Base-by-base conservation (phyloP, 73 alveolate genomes). In the Durusdinium trenchii region DNA sequence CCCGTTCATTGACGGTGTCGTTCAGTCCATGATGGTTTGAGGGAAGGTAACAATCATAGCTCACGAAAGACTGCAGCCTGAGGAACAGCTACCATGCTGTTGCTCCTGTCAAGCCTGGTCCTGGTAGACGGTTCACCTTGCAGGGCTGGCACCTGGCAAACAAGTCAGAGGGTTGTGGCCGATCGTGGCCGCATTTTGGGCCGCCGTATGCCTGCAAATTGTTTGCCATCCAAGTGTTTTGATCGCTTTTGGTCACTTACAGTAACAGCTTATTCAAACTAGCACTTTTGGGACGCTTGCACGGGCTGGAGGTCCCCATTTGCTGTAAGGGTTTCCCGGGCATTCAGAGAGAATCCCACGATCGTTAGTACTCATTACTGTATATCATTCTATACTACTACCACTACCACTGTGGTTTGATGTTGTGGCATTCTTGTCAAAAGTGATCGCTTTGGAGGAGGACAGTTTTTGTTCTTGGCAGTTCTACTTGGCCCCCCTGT, bases 81-180 rank as follows among this genome's bases (percentile, higher is more conserved):
- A 86, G 95, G 86, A 89, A 89, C 86, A 89, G 96, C 71, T 89
- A 89, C 69, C 96, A 89, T 64, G 96, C 96, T 43, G 96, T 89
- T 40, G 96, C 96, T 18, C 96, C 96, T 0, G 96, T 89, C 0
- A n/a, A 28, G 5, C 42, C 62, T 4, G 96, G 86, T 26, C 42
- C 32, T 10, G 96, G 96, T 30, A 57, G 69, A 51, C 85, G 96
- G 10, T 89, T 89, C 69, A 89, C 96, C 50, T 86, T 89, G 47
- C 96, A 89, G 54, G 96, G 96, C 67, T 89, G 96, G 94, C 64
- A 18, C 6, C 42, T 45, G 7, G 64, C 61, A 6, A 10, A 32
- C 30, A 5, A 32, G 12, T 32, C 42, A 18, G 45, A 40, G 18
- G 28, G 6, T 26, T 69, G 82, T 36, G 46, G 46, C 28, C 14